A percentile compares a stretch with the other conserved stretches of the same genome.
phyloP scores from a whole-genome alignment of 208 protist genomes.

The Leishmania braziliensis region DNA sequence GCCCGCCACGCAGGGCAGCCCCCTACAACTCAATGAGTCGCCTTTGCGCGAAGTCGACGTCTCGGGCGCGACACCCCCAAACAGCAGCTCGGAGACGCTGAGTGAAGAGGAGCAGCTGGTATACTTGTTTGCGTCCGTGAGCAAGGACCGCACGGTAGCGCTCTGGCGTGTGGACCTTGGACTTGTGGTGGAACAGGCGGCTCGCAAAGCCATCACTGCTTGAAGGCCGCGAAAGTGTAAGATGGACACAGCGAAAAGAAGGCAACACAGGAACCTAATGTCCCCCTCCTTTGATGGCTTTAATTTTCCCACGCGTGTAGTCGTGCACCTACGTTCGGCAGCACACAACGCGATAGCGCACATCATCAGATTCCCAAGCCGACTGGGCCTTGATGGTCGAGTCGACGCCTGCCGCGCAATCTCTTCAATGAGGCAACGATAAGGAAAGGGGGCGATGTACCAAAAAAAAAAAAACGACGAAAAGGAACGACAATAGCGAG shows the following conservation, averaged over 20 bases:
- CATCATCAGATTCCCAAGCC: background rate
- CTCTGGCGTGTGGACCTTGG: slow-evolving; percentile 80
- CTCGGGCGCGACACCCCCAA: background rate
- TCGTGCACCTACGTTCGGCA: background rate
- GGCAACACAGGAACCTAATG: too few relatives aligned
- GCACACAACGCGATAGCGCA: background rate
- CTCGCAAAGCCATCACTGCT: background rate
- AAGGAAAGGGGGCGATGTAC: background rate
- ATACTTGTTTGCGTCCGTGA: slow-evolving; percentile 71
- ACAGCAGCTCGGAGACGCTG: background rate
- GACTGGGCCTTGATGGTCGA: background rate
- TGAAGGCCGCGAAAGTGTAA: background rate
- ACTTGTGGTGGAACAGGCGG: slow-evolving; percentile 22
- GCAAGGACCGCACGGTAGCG: slow-evolving; percentile 66
- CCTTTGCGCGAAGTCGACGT: background rate
- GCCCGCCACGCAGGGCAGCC: background rate
- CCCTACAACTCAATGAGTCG: background rate
- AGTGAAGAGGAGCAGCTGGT: slow-evolving; percentile 27
- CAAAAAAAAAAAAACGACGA: background rate
- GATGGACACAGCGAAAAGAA: background rate
- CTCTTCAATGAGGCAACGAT: background rate
- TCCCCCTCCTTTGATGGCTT: background rate
- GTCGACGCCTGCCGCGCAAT: background rate
- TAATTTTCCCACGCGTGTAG: background rate
- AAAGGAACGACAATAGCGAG: background rate